phyloP scores from a whole-genome alignment of 148 eudicot species.

The Camellia lanceoleosa region DNA sequence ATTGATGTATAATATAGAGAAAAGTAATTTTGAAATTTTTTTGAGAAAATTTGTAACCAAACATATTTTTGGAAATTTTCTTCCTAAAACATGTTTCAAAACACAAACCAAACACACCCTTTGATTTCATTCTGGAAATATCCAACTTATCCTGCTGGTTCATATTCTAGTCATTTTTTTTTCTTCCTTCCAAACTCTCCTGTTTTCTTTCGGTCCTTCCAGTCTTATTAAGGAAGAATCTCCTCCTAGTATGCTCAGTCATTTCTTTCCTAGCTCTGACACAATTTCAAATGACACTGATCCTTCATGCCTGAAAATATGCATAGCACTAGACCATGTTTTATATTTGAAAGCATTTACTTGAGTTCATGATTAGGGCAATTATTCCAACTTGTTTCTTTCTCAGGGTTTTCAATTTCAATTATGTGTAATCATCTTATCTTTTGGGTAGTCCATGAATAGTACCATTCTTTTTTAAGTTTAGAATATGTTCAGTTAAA shows the following conservation, averaged over 20 bases:
- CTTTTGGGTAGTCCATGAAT: background rate
- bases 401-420: background rate
- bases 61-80: too few relatives aligned
- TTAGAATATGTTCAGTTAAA: conserved; percentile 19
- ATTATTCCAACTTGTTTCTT: conserved; percentile 1
- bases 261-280: background rate
- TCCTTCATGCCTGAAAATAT: background rate
- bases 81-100: too few relatives aligned
- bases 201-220: background rate
- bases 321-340: background rate
- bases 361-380: background rate
- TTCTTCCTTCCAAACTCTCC: background rate
- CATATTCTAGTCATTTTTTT: background rate
- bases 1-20: too few relatives aligned
- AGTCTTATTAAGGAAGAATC: background rate
- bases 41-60: too few relatives aligned
- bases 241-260: background rate
- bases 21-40: too few relatives aligned
- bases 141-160: background rate
- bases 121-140: background rate
- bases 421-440: background rate
- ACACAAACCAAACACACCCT: too few relatives aligned
- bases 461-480: background rate
- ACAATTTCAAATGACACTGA: background rate
- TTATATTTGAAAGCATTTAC: background rate